These are phyloP conservation scores for Linum usitatissimum DNA, from an alignment of 345 rosid species.

Conservation along the genomic window DNA sequence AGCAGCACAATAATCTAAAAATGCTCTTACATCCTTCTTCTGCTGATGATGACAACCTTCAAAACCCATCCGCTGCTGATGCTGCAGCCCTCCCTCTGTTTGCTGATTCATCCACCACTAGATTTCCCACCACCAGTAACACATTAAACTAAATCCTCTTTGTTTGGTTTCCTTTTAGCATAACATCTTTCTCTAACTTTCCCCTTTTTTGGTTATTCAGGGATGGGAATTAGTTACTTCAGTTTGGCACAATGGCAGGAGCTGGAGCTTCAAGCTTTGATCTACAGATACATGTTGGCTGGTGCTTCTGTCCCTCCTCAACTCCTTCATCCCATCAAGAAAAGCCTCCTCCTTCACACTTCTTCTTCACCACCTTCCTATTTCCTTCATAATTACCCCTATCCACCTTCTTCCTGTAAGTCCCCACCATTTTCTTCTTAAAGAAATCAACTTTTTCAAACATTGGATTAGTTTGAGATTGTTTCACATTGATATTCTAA, in stretches of 20 bases:
- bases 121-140: conserved; percentile 22
- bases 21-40: conserved; percentile 34
- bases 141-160: not conserved
- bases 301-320: conserved; percentile 84
- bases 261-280: conserved; percentile 88
- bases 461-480: not conserved
- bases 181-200: not conserved
- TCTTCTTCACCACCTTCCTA: conserved; percentile 43
- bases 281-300: conserved; percentile 82
- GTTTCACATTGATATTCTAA: not conserved
- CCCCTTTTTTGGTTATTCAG: conserved; percentile 22
- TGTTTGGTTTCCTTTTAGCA: not conserved
- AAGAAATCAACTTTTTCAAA: no score
- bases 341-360: conserved; percentile 50
- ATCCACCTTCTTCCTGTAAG: conserved; percentile 72
- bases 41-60: conserved; percentile 15
- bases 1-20: conserved; percentile 27
- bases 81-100: conserved; percentile 69
- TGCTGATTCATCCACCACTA: conserved; percentile 26
- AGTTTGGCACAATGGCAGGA: conserved; percentile 90
- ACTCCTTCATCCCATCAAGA: conserved; percentile 80
- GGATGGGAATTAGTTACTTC: conserved; percentile 66
- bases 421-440: not conserved
- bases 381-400: conserved; percentile 52
- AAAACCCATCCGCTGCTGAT: conserved; percentile 20